Evolutionary conservation across 495 filamentous ascomycete genomes (phyloP), one percentile per base, ranked within the genome.

Genomic region (Daldinia decipiens): DNA sequence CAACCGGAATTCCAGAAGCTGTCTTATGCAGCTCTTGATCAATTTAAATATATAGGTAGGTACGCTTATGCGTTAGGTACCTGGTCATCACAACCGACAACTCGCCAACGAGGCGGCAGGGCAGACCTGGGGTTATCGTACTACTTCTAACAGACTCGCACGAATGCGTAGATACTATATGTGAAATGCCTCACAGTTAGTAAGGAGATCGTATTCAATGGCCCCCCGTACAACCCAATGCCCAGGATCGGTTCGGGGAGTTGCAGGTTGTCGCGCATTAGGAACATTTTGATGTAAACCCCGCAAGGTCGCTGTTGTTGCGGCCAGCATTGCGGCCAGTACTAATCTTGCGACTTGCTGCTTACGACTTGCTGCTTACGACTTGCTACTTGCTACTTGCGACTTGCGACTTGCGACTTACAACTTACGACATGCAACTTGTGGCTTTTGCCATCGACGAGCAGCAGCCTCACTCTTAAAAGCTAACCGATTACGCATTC

Each of bases 401-500:
- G 21, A 24, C 47, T 27, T 52, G 47, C 19, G 21, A 26, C 47
- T 52, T 52, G 19, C 4, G 24, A 40, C n/a, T 54, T 47, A n/a
- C 21, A 24, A 24, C 21, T 24, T 24, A 2, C 21, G 21, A 24
- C 21, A 24, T 24, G 32, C 15, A 19, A 50, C n/a, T 61, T 19
- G 5, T 7, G 29, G 36, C 29, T 29, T 45, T 45, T 13, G 11
- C 40, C 21, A 19, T 19, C 40, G 17, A 45, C 17, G 6, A 45
- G 53, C 52, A 43, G 60, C 52, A 73, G 70, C 70, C 70, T 68
- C 70, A 62, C 53, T 62, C 54, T 60, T 50, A 47, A 47, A 47
- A 68, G 60, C 51, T 65, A 53, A 65, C 65, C 70, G 70, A 73
- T 73, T 69, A 58, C 70, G 70, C 65, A 73, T 73, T 64, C 66